Conservation (phyloP, 2,329 filamentous ascomycete species). For the Scortechinia acanthostroma region DNA sequence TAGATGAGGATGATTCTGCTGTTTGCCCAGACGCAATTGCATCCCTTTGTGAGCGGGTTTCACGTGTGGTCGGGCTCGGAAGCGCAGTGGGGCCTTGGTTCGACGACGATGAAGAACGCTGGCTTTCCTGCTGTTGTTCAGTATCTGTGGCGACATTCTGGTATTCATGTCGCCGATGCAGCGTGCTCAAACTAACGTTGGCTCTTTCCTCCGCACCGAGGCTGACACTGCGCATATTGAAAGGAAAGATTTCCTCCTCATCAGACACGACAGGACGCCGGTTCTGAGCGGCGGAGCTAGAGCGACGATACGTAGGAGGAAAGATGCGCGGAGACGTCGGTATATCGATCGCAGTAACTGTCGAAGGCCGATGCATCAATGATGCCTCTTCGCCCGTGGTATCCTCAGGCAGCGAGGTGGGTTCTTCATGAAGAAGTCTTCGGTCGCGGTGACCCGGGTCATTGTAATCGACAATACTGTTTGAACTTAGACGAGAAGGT, state of each 20-base stretch:
- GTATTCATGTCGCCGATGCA: not conserved
- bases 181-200: not conserved
- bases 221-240: slow-evolving; percentile 34
- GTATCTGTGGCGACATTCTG: not conserved
- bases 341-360: slow-evolving; percentile 34
- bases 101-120: not conserved
- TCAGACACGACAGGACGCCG: slow-evolving; percentile 26
- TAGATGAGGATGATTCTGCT: slow-evolving; percentile 17
- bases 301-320: slow-evolving; percentile 26
- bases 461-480: slow-evolving; percentile 51
- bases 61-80: not conserved
- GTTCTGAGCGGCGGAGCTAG: slow-evolving; percentile 20
- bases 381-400: slow-evolving; percentile 10
- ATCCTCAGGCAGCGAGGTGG: slow-evolving; percentile 6
- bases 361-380: slow-evolving; percentile 16
- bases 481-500: slow-evolving; percentile 55
- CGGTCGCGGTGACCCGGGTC: slow-evolving; percentile 22
- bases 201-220: slow-evolving; percentile 28
- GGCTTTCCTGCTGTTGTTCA: not conserved
- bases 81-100: not conserved
- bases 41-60: not conserved
- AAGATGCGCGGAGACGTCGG: slow-evolving; percentile 33
- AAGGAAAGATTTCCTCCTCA: slow-evolving; percentile 31
- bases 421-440: slow-evolving; percentile 14
- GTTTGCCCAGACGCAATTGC: slow-evolving; percentile 10